Percentiles rank a stretch among this genome's conserved stretches.
Evolutionary conservation across 1,284 basidiomycete species (phyloP).

Genomic region (Sphaerobolus stellatus): DNA sequence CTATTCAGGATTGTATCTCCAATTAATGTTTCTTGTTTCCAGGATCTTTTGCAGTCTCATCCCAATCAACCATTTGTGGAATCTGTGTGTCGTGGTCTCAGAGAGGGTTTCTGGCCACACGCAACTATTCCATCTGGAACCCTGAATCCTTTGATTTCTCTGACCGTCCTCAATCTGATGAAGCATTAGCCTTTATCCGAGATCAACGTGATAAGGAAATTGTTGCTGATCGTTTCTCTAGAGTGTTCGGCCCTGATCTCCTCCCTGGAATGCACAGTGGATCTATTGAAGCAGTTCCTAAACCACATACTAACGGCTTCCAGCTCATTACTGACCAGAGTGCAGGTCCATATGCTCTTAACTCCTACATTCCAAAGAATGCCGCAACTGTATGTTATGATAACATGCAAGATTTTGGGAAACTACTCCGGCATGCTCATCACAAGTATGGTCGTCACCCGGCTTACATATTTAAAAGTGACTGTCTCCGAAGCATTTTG

Average conservation of each 20-base stretch:
- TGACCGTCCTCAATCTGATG: neutral
- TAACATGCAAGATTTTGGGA: no score
- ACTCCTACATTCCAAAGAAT: no score
- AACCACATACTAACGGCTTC: no score
- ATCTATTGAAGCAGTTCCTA: conserved; percentile 42
- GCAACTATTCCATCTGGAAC: no score
- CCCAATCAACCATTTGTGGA: conserved; percentile 36
- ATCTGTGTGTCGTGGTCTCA: conserved; percentile 32
- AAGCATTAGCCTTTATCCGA: conserved; percentile 23
- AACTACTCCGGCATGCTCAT: no score
- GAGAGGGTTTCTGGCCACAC: conserved; percentile 44
- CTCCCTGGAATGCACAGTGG: conserved; percentile 46
- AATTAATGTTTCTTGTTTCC: conserved; percentile 31
- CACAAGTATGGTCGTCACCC: no score
- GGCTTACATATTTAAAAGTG: no score
- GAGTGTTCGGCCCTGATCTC: conserved; percentile 34
- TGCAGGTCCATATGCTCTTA: no score
- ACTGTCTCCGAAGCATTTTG: no score
- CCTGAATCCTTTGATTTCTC: no score
- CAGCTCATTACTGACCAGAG: no score
- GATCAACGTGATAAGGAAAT: conserved; percentile 36
- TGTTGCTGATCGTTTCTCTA: conserved; percentile 32
- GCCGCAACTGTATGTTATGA: no score
- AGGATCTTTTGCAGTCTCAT: conserved; percentile 28
- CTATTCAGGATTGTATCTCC: conserved; percentile 37